phyloP scores from a whole-genome alignment of 768 basidiomycete genomes.

The Lactarius trivialis region DNA sequence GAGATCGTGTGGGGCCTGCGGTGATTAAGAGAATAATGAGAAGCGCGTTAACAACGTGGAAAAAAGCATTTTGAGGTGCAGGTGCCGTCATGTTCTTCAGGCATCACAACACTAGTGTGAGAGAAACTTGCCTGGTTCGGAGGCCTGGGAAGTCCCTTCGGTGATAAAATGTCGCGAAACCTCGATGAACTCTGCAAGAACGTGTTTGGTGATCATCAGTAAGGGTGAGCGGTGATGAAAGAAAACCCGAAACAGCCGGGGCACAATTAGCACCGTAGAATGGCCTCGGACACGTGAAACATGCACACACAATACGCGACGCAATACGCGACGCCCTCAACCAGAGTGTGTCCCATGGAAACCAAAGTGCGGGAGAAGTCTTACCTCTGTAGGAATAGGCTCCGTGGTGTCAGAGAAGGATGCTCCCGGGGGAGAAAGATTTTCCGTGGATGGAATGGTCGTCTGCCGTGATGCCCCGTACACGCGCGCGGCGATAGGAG shows the following conservation, averaged over 20 bases:
- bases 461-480: slow-evolving; percentile 6
- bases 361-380: not conserved
- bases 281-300: not conserved
- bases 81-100: not conserved
- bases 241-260: not conserved
- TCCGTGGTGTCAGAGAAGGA: not conserved
- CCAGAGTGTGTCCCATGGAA: not conserved
- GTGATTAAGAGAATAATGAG: slow-evolving; percentile 7
- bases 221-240: not conserved
- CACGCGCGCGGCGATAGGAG: not conserved
- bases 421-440: not conserved
- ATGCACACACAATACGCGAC: too few relatives aligned
- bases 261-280: not conserved
- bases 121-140: slow-evolving; percentile 17
- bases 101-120: not conserved
- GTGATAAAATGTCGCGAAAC: not conserved
- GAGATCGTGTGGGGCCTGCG: slow-evolving; percentile 4
- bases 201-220: slow-evolving; percentile 1
- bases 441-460: not conserved
- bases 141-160: not conserved
- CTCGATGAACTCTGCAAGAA: not conserved
- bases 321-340: not conserved
- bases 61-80: slow-evolving; percentile 1
- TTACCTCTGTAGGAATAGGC: slow-evolving; percentile 3
- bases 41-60: slow-evolving; percentile 9